These are phyloP conservation scores for Colletotrichum paranaense DNA, from an alignment of 2,329 filamentous ascomycete species.

Conservation along the genomic window DNA sequence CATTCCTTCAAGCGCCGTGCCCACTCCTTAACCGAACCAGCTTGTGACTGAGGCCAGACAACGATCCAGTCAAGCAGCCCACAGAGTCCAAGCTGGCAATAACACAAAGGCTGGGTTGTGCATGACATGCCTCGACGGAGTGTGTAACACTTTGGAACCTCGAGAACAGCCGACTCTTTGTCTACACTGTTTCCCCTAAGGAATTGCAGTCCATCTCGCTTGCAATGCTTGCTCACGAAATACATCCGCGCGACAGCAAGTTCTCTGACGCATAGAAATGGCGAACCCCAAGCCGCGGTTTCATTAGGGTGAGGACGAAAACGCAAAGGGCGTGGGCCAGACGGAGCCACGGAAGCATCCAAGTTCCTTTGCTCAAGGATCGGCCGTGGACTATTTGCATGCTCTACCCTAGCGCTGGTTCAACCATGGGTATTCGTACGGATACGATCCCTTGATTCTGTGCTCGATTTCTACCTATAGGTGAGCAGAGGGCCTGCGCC, in stretches of 20 bases:
- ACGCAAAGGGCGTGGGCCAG: conserved; percentile 3
- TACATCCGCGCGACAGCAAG: neutral
- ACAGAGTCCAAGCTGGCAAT: conserved; percentile 8
- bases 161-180: neutral
- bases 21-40: neutral
- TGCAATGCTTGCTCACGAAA: neutral
- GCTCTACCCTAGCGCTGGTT: conserved; percentile 6
- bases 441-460: neutral
- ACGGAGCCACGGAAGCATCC: conserved; percentile 17
- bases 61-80: neutral
- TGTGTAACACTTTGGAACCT: neutral
- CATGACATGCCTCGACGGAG: conserved; percentile 27
- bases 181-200: neutral
- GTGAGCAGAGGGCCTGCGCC: neutral
- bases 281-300: conserved; percentile 25
- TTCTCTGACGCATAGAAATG: neutral
- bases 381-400: conserved; percentile 4
- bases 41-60: conserved; percentile 20
- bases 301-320: conserved; percentile 16
- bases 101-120: conserved; percentile 25
- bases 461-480: neutral
- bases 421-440: neutral
- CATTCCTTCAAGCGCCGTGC: conserved; percentile 15
- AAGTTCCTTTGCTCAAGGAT: conserved; percentile 17
- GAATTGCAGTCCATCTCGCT: neutral